Evolutionary conservation across 139 green algal genomes (phyloP).

Genomic region (Dunaliella primolecta): DNA sequence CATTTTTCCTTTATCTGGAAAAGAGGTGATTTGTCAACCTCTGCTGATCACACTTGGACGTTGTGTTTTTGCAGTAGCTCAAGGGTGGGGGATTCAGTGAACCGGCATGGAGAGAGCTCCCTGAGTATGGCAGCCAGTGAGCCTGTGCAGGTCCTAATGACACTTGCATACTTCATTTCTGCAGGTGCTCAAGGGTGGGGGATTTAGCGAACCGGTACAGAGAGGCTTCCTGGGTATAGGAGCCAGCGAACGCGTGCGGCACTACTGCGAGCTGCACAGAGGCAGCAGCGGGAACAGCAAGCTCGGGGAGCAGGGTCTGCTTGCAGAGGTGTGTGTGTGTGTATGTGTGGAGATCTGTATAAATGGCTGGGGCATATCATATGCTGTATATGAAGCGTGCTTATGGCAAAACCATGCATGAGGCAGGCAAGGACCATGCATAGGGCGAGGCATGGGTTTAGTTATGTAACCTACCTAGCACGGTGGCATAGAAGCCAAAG

Average conservation of each 20-base stretch:
- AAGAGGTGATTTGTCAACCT: no score
- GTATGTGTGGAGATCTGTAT: neutral
- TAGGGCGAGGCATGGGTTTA: no score
- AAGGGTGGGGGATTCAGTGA: neutral
- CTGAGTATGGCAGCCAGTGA: conserved; percentile 21
- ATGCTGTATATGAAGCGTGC: neutral
- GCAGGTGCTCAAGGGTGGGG: conserved; percentile 19
- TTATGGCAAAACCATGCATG: no score
- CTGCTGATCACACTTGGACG: no score
- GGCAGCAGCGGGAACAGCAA: neutral
- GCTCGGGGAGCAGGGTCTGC: neutral
- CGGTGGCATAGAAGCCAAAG: no score
- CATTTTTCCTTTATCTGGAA: no score
- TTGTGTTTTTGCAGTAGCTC: conserved; percentile 31
- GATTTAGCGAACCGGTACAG: neutral
- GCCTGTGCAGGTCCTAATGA: no score
- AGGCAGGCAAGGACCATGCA: no score
- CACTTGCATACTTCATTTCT: no score
- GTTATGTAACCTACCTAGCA: no score
- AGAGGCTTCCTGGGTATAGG: conserved; percentile 22
- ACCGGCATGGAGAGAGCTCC: neutral
- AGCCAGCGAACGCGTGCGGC: conserved; percentile 13
- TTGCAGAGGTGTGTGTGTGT: neutral
- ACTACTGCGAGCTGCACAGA: conserved; percentile 34
- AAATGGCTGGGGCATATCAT: neutral